phyloP scores from a whole-genome alignment of 305 asterid species.

The Fraxinus angustifolia region DNA sequence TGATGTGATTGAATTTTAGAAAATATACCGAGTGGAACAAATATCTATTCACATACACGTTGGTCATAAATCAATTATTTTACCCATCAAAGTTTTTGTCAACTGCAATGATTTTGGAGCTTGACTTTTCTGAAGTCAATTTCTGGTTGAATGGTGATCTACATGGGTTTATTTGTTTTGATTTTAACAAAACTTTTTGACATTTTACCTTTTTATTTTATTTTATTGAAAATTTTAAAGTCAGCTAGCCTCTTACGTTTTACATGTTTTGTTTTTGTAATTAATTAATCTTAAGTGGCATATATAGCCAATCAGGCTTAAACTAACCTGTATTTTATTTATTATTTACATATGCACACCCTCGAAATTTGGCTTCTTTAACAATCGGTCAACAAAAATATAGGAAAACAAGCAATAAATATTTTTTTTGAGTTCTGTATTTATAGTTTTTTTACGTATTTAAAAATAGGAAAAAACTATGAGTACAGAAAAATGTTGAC shows the following conservation, averaged over 20 bases:
- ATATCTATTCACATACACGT: background rate
- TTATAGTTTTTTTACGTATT: background rate
- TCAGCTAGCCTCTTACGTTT: background rate
- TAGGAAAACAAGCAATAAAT: too few relatives aligned
- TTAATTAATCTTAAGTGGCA: background rate
- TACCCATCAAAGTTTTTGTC: background rate
- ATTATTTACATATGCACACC: background rate
- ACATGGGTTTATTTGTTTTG: background rate
- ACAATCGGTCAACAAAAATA: background rate
- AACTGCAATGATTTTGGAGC: background rate
- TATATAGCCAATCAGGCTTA: background rate
- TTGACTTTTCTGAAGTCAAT: background rate
- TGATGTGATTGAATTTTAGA: background rate
- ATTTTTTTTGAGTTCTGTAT: too few relatives aligned
- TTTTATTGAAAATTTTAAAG: background rate
- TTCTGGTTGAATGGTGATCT: background rate
- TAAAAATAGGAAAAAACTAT: too few relatives aligned
- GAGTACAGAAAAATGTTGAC: too few relatives aligned
- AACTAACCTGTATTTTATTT: background rate
- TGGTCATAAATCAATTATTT: background rate
- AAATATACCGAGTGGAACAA: background rate
- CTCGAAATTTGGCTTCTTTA: too few relatives aligned
- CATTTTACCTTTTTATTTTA: background rate
- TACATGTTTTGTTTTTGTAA: too few relatives aligned
- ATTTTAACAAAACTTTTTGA: background rate